Base-by-base conservation (phyloP, 768 basidiomycete species). In the Boletus pseudo-olivaceus region DNA sequence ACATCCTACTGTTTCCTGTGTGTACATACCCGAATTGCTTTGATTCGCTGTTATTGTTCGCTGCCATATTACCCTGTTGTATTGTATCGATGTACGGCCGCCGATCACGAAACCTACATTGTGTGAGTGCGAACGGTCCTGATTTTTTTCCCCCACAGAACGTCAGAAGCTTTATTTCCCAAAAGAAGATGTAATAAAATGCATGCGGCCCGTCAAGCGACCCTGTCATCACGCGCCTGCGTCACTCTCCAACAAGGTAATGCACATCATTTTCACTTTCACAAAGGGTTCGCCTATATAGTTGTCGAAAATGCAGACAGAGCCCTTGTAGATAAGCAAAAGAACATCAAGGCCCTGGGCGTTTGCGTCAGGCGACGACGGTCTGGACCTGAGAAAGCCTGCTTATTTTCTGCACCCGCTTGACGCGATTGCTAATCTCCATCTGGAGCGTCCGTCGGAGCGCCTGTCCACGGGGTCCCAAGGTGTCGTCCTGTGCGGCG, bases 321-420 rank as follows among this genome's bases (percentile, higher is more conserved):
- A 19, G n/a, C 34, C 34, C 12, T 9, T 17, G n/a, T 0, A 39
- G 38, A 39, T 19, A 39, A 5, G 38, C 19, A 39, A 20, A 39
- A 39, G 10, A 10, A 39, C 14, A 38, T 38, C 37, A 19, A 10
- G 29, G 29, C 4, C n/a, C 7, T 4, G 17, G n/a, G 4, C 37
- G 37, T 9, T 23, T 10, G 37, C 37, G n/a, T n/a, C 7, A 39
- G 19, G 38, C 38, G 38, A 38, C 15, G 37, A 17, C n/a, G 9
- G 38, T 19, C n/a, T 39, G n/a, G 9, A 39, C 38, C 38, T 53
- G 58, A n/a, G 63, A 47, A 37, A 71, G 70, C 55, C 72, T 76
- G 64, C 81, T 84, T 39, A 81, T 70, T 67, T 84, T 87, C 69
- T 89, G 84, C 73, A 88, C 76, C 58, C 82, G 81, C 64, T 83